These are phyloP conservation scores for Saitoella complicata DNA, from an alignment of 805 yeast species.

Conservation along the genomic window DNA sequence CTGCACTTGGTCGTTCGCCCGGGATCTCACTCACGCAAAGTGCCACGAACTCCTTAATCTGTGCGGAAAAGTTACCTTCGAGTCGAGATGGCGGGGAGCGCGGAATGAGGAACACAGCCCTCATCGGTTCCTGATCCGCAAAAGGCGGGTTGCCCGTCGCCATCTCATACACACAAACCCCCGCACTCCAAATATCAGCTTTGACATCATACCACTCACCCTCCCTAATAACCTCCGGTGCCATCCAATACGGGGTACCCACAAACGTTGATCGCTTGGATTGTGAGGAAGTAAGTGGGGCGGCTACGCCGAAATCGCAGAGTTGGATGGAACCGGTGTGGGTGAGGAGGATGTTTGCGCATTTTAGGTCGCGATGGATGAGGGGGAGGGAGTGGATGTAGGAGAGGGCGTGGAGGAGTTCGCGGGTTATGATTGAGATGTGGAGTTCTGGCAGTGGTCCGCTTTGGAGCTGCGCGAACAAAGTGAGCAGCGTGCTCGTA, in stretches of 20 bases:
- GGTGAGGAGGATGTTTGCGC: constrained; percentile 82
- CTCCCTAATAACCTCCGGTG: constrained; percentile 31
- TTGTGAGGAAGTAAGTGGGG: constrained; percentile 61
- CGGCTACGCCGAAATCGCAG: constrained; percentile 98
- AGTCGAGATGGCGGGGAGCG: constrained; percentile 87
- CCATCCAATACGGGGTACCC: constrained; percentile 44
- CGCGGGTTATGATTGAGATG: constrained; percentile 72
- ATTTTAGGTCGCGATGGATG: constrained; percentile 90
- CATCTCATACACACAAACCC: constrained; percentile 83
- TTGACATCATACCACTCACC: constrained; percentile 33
- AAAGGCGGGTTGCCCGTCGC: constrained; percentile 97
- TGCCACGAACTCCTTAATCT: constrained; percentile 76
- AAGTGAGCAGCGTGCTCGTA: no score
- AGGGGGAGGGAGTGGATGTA: constrained; percentile 80
- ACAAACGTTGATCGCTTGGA: constrained; percentile 87
- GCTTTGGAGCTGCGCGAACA: constrained; percentile 41
- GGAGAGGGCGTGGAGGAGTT: constrained; percentile 56
- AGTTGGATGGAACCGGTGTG: constrained; percentile 80
- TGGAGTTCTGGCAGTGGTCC: constrained; percentile 78
- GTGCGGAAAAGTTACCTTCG: constrained; percentile 72
- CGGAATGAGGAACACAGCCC: constrained; percentile 89
- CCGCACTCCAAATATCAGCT: constrained; percentile 96
- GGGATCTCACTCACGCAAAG: constrained; percentile 88
- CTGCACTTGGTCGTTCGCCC: constrained; percentile 73
- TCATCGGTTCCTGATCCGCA: constrained; percentile 81